These are phyloP conservation scores for Triangularia setosa DNA, from an alignment of 2,329 filamentous ascomycete species.

Conservation along the genomic window DNA sequence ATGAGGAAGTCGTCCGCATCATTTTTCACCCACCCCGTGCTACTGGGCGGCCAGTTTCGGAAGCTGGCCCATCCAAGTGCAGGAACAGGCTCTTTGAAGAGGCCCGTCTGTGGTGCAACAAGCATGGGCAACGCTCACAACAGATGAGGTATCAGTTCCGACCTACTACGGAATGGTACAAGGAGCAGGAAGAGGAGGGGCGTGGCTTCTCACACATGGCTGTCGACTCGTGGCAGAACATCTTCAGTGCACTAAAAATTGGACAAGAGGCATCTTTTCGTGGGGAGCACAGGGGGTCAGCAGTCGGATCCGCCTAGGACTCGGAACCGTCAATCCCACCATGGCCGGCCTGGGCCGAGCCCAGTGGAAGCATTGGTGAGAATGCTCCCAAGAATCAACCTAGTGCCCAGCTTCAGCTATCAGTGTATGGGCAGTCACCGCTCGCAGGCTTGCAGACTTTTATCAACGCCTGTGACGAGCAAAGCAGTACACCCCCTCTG, in stretches of 20 bases:
- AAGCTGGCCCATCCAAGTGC: constrained; percentile 31
- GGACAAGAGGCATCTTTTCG: not conserved
- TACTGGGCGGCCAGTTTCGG: not conserved
- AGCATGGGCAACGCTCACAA: constrained; percentile 15
- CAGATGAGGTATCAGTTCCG: constrained; percentile 40
- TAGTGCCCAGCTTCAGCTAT: not conserved
- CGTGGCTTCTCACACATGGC: constrained; percentile 48
- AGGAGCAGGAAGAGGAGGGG: constrained; percentile 42
- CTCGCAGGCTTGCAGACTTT: not conserved
- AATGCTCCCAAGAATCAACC: not conserved
- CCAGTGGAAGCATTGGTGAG: not conserved
- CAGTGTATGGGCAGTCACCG: not conserved
- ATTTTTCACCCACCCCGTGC: constrained; percentile 47
- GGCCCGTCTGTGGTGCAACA: constrained; percentile 28
- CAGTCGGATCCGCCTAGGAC: not conserved
- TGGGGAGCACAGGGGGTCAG: not conserved
- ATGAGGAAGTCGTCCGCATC: constrained; percentile 30
- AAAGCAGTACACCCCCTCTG: not conserved
- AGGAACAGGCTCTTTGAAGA: constrained; percentile 43
- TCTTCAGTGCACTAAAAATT: constrained; percentile 32
- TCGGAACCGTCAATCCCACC: not conserved
- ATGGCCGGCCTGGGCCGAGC: not conserved
- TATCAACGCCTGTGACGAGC: not conserved
- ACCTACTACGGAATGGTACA: constrained; percentile 52
- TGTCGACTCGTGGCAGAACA: constrained; percentile 41